Evolutionary conservation across 2,329 filamentous ascomycete genomes (phyloP), one percentile per base, ranked within the genome.

Genomic region (Neofusicoccum sp.): DNA sequence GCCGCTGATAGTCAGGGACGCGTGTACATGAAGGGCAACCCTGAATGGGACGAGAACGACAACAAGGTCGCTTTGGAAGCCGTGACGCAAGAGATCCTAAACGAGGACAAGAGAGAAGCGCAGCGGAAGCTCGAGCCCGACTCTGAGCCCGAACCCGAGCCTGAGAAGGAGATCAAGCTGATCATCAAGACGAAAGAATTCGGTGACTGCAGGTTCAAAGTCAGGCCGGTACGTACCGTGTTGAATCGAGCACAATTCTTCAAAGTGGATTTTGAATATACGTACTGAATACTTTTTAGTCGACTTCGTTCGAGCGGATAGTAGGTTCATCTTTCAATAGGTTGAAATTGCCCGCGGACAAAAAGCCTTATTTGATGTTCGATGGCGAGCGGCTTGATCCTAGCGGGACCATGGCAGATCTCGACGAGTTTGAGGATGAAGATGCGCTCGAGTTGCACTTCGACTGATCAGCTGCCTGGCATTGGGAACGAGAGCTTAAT

Each of bases 1-100:
- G 76, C 77, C 30, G 68, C 80, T 3, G 77, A 80, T 58, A 66
- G 68, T 1, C 69, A 75, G 31, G 76, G 79, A 0, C 71, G 67
- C 38, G 67, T 77, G 14, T 70, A 67, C 16, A 66, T 74, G 60
- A 72, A 75, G 41, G 70, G 71, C 58, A 66, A 70, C n/a, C 73
- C 81, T 4, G 78, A 80, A 24, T 82, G 83, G 58, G 73, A 79
- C 3, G 81, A 83, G 28, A 80, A 82, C 26, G 79, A 80, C 11
- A 75, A 80, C 6, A 82, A 83, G 58, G 82, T 96, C n/a, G 83
- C 89, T 65, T 81, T 96, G 64, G 87, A 93, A 72, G 89, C 89
- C 6, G 91, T 90, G 83, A 93, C 89, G 0, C 79, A 85, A 6
- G 85, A 89, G 9, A 73, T 84, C 1, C 88, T 85, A 45, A 74